phyloP scores from a whole-genome alignment of 176 grass and related monocot species.

The Pontederia crassipes region DNA sequence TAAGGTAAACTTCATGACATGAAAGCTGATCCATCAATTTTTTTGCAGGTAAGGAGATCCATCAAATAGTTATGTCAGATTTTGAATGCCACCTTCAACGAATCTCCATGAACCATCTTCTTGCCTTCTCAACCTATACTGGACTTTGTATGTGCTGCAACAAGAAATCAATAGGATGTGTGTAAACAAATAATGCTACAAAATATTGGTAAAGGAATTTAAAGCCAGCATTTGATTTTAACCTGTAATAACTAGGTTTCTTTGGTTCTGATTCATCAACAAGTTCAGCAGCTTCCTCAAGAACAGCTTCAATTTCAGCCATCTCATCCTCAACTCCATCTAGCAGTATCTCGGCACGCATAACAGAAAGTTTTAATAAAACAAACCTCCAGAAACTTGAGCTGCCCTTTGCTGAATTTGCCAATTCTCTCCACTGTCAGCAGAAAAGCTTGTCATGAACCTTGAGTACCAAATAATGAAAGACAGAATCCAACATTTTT shows the following conservation, averaged over 20 bases:
- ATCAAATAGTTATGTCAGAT: conserved; percentile 31
- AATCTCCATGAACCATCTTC: conserved; percentile 83
- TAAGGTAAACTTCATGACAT: background rate
- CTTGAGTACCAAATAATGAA: background rate
- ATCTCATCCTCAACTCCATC: conserved; percentile 41
- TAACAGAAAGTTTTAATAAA: conserved; percentile 52
- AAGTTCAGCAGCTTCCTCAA: conserved; percentile 94
- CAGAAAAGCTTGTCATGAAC: background rate
- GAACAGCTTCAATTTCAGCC: conserved; percentile 67
- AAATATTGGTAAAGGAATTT: background rate
- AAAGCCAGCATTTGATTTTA: conserved; percentile 6
- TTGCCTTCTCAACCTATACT: conserved; percentile 61
- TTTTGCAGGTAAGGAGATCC: background rate
- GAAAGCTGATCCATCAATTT: background rate
- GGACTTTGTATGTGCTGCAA: conserved; percentile 67
- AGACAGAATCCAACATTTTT: conserved; percentile 14
- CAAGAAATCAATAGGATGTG: conserved; percentile 7
- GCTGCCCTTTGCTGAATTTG: conserved; percentile 49
- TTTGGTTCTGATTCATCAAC: conserved; percentile 61
- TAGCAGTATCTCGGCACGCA: conserved; percentile 57
- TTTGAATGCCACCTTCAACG: conserved; percentile 34
- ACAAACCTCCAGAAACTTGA: conserved; percentile 85
- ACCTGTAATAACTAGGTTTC: conserved; percentile 93
- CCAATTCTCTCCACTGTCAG: conserved; percentile 73
- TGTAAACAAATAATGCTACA: background rate